Evolutionary conservation across 768 basidiomycete genomes (phyloP).

Genomic region (Mycena floridula): DNA sequence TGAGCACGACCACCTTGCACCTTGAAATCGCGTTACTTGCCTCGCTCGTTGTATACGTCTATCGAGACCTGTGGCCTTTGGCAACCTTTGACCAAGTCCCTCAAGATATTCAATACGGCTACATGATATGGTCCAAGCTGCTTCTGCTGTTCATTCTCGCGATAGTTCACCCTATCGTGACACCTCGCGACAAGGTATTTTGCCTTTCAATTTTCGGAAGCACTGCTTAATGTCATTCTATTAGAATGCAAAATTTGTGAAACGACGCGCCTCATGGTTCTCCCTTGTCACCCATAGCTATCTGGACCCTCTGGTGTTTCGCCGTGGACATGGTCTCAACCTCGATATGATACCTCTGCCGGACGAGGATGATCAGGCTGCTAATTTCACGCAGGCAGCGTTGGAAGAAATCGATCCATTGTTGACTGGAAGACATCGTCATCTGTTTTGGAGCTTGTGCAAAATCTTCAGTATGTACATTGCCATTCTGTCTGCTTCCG

Average conservation of each 20-base stretch:
- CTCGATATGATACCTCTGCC: conserved; percentile 23
- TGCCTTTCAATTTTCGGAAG: conserved; percentile 42
- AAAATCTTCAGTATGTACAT: not conserved
- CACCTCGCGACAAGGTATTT: conserved; percentile 48
- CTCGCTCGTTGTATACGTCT: conserved; percentile 38
- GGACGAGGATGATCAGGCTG: conserved; percentile 20
- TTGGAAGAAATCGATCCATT: not conserved
- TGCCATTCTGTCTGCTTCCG: not conserved
- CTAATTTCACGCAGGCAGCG: not conserved
- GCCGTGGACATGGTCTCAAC: conserved; percentile 9
- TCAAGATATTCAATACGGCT: conserved; percentile 34
- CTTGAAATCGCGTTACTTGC: conserved; percentile 25
- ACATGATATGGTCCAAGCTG: conserved; percentile 21
- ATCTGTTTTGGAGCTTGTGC: not conserved
- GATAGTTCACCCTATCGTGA: conserved; percentile 42
- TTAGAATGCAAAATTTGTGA: conserved; percentile 20
- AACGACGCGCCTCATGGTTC: conserved; percentile 29
- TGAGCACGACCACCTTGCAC: no score
- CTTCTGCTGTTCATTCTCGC: conserved; percentile 30
- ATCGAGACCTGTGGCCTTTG: conserved; percentile 52
- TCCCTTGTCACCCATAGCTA: conserved; percentile 27
- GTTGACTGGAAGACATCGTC: not conserved
- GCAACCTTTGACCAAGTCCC: conserved; percentile 35
- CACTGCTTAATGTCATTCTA: not conserved
- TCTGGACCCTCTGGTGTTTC: conserved; percentile 21